Evolutionary conservation across 2,329 filamentous ascomycete genomes (phyloP).

Genomic region (Verticillium nonalfalfae): DNA sequence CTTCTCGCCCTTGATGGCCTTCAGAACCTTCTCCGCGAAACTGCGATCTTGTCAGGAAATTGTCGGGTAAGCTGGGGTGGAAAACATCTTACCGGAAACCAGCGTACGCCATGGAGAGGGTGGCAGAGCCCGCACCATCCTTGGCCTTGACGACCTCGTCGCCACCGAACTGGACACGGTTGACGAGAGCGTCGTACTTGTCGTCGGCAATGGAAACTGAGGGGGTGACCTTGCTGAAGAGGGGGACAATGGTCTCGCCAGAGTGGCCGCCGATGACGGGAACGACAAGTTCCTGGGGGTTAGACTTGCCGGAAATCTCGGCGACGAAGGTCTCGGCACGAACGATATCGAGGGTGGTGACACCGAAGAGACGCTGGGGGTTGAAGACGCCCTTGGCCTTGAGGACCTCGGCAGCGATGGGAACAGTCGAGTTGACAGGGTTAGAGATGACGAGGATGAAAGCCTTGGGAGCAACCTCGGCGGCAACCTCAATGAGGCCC

Average conservation of each 20-base stretch:
- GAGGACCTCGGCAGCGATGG: constrained; percentile 93
- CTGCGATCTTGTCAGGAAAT: constrained; percentile 33
- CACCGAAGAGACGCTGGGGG: constrained; percentile 92
- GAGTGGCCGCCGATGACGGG: constrained; percentile 97
- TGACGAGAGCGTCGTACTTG: constrained; percentile 84
- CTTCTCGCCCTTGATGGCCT: constrained; percentile 82
- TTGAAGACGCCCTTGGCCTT: constrained; percentile 92
- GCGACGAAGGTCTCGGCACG: constrained; percentile 96
- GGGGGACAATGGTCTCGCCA: constrained; percentile 93
- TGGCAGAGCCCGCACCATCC: constrained; percentile 84
- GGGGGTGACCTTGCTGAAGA: constrained; percentile 88
- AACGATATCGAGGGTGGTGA: constrained; percentile 97
- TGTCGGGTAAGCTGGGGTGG: constrained; percentile 3
- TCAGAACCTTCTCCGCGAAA: constrained; percentile 91
- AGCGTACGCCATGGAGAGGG: constrained; percentile 91
- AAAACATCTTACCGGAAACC: constrained; percentile 67
- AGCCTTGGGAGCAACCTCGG: constrained; percentile 85
- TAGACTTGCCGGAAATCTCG: constrained; percentile 73
- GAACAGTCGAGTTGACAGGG: constrained; percentile 98
- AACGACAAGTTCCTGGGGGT: constrained; percentile 76
- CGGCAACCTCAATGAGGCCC: constrained; percentile 81
- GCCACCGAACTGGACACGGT: constrained; percentile 96
- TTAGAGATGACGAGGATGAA: constrained; percentile 98
- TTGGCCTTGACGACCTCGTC: constrained; percentile 96
- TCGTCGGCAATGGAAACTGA: constrained; percentile 75